Conservation (phyloP, 2,329 filamentous ascomycete species). For the Alternaria solani region DNA sequence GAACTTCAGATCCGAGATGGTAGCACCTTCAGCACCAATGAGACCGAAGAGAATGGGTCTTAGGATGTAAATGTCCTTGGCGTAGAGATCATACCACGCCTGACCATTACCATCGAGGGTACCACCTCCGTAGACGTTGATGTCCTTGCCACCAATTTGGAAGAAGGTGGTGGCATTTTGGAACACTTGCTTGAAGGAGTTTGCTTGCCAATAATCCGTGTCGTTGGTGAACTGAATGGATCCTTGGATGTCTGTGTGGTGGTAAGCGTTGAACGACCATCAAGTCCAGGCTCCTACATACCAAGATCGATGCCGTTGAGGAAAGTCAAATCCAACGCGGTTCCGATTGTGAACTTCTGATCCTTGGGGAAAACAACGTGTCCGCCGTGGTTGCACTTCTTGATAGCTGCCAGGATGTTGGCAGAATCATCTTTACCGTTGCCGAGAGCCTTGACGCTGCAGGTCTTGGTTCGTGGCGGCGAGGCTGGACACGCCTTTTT, state of each 20-base stretch:
- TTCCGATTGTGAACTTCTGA: slow-evolving; percentile 68
- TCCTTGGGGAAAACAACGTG: slow-evolving; percentile 66
- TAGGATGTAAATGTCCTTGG: slow-evolving; percentile 63
- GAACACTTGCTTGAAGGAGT: slow-evolving; percentile 70
- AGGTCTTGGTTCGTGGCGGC: slow-evolving; percentile 48
- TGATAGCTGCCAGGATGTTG: slow-evolving; percentile 63
- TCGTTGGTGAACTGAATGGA: slow-evolving; percentile 71
- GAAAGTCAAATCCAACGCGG: slow-evolving; percentile 71
- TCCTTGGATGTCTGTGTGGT: slow-evolving; percentile 62
- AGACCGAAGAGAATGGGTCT: slow-evolving; percentile 67
- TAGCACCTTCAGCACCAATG: slow-evolving; percentile 65
- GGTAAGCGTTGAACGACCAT: slow-evolving; percentile 5
- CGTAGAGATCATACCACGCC: slow-evolving; percentile 70
- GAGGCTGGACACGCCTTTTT: slow-evolving; percentile 47
- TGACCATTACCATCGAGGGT: slow-evolving; percentile 71
- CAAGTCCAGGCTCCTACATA: slow-evolving; percentile 23
- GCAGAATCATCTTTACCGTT: slow-evolving; percentile 59
- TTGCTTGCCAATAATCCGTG: slow-evolving; percentile 72
- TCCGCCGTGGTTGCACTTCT: slow-evolving; percentile 69
- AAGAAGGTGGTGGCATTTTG: slow-evolving; percentile 74
- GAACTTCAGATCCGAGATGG: slow-evolving; percentile 67
- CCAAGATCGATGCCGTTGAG: slow-evolving; percentile 69
- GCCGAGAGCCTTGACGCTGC: slow-evolving; percentile 50
- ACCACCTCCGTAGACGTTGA: slow-evolving; percentile 73
- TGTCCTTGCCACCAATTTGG: slow-evolving; percentile 69